These are phyloP conservation scores for Aspergillus hortae DNA, from an alignment of 2,329 filamentous ascomycete species.

Conservation along the genomic window DNA sequence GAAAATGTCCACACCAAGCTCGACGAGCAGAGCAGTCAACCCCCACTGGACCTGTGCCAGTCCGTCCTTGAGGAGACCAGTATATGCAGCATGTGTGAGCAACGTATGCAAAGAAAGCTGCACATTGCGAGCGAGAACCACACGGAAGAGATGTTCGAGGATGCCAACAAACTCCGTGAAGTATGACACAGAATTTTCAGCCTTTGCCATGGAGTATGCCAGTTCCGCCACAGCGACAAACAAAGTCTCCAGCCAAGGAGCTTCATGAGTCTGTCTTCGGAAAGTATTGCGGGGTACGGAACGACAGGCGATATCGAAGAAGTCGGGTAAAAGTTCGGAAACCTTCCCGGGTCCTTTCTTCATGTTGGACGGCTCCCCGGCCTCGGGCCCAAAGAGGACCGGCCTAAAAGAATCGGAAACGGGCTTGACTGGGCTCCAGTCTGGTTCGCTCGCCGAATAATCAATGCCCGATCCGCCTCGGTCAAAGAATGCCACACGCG, in stretches of 20 bases:
- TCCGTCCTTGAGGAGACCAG: constrained; percentile 34
- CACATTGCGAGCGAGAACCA: constrained; percentile 37
- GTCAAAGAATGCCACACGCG: constrained; percentile 36
- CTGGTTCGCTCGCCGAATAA: constrained; percentile 31
- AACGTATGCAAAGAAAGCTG: constrained; percentile 39
- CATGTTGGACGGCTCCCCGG: constrained; percentile 3
- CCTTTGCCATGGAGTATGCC: constrained; percentile 33
- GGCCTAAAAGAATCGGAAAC: constrained; percentile 36
- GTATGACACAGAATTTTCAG: constrained; percentile 22
- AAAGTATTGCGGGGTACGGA: constrained; percentile 44
- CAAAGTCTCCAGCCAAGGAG: constrained; percentile 49
- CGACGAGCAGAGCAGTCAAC: constrained; percentile 39
- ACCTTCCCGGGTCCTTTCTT: constrained; percentile 25
- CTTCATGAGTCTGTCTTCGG: constrained; percentile 43
- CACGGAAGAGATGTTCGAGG: constrained; percentile 37
- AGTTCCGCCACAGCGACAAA: constrained; percentile 43
- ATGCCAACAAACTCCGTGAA: constrained; percentile 29
- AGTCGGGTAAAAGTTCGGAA: constrained; percentile 34
- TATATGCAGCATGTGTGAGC: constrained; percentile 39
- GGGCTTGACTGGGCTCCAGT: constrained; percentile 32
- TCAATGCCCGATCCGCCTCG: constrained; percentile 31
- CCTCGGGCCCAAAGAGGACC: constrained; percentile 27
- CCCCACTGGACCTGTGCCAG: constrained; percentile 37
- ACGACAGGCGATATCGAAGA: constrained; percentile 46
- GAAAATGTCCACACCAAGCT: constrained; percentile 42